These are phyloP conservation scores for Acacia confusa DNA, from an alignment of 306 rosid genomes.

Conservation along the genomic window DNA sequence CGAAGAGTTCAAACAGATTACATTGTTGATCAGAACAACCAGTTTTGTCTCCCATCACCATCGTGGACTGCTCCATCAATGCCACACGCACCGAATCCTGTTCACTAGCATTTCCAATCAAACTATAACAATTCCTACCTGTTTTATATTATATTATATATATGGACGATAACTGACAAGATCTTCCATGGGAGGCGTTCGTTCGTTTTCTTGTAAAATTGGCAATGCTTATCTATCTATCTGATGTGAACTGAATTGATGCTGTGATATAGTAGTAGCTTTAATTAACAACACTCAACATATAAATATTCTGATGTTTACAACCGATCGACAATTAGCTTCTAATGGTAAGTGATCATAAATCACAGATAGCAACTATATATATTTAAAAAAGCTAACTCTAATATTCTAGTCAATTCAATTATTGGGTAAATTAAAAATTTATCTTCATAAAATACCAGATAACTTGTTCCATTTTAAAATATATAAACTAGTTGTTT, in stretches of 20 bases:
- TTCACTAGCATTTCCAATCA: background rate
- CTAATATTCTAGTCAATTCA: too few relatives aligned
- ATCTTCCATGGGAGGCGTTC: background rate
- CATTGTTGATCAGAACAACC: background rate
- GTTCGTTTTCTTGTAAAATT: background rate
- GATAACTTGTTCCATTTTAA: too few relatives aligned
- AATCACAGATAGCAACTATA: background rate
- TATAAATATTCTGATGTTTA: constrained; percentile 12
- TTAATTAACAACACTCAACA: background rate
- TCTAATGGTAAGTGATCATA: background rate
- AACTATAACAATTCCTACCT: background rate
- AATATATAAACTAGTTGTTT: too few relatives aligned
- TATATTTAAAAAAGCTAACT: background rate
- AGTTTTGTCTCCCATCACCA: background rate
- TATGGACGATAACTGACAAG: background rate
- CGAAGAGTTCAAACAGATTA: background rate
- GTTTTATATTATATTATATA: too few relatives aligned
- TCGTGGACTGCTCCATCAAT: background rate
- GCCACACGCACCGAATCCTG: background rate
- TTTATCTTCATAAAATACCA: too few relatives aligned
- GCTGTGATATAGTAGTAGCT: constrained; percentile 12
- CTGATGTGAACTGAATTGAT: constrained; percentile 28
- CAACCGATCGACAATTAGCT: background rate
- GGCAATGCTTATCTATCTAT: background rate
- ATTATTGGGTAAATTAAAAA: too few relatives aligned